phyloP scores from a whole-genome alignment of 139 green algal genomes.

The Cymbomonas tetramitiformis region DNA sequence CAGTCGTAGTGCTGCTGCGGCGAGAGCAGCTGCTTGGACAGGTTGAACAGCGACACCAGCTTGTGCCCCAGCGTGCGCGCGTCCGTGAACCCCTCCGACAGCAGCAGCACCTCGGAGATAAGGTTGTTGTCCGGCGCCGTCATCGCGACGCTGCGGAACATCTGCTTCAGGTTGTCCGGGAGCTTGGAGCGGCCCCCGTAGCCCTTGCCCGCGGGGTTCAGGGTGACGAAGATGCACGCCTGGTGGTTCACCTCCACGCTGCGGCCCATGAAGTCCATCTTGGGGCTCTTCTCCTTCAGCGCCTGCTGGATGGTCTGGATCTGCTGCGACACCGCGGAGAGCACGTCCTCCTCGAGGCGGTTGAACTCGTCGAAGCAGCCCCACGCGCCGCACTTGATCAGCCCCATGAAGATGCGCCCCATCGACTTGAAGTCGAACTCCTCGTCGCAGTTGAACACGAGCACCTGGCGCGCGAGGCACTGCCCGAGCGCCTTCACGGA shows the following conservation, averaged over 20 bases:
- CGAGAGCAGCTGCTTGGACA: slow-evolving; percentile 47
- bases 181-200: slow-evolving; percentile 69
- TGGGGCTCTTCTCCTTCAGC: slow-evolving; percentile 35
- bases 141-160: slow-evolving; percentile 68
- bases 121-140: slow-evolving; percentile 57
- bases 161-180: slow-evolving; percentile 68
- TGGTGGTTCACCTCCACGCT: slow-evolving; percentile 44
- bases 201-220: slow-evolving; percentile 66
- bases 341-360: slow-evolving; percentile 59
- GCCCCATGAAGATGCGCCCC: slow-evolving; percentile 63
- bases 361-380: slow-evolving; percentile 84
- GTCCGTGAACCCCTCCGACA: slow-evolving; percentile 50
- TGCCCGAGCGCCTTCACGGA: slow-evolving; percentile 66
- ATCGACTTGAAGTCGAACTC: slow-evolving; percentile 65
- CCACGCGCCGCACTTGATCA: slow-evolving; percentile 62
- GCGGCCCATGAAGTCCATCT: slow-evolving; percentile 50
- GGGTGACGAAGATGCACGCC: slow-evolving; percentile 69
- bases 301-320: slow-evolving; percentile 62
- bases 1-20: slow-evolving; percentile 69
- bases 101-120: slow-evolving; percentile 47
- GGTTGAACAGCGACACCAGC: slow-evolving; percentile 45
- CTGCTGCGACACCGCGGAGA: slow-evolving; percentile 59
- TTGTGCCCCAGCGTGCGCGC: slow-evolving; percentile 38
- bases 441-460: slow-evolving; percentile 78
- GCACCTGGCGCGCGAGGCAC: slow-evolving; percentile 37